Conservation (phyloP, 129 eudicot genomes). For the Lonicera japonica region DNA sequence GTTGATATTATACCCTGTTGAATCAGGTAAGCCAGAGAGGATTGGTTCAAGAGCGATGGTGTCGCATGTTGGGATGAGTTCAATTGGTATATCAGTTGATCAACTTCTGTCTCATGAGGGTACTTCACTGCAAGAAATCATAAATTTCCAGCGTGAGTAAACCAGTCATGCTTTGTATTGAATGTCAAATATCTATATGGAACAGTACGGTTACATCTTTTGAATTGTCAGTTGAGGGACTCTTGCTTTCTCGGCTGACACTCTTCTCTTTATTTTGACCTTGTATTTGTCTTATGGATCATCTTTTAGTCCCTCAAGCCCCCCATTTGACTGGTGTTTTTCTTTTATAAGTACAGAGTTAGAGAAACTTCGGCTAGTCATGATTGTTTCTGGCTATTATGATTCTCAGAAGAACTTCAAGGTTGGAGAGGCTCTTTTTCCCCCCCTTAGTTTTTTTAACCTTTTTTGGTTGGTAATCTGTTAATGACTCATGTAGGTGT, state of each 20-base stretch:
- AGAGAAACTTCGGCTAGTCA: conserved; percentile 50
- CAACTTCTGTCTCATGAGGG: conserved; percentile 50
- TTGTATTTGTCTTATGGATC: too few species aligned
- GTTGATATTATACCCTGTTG: neutral
- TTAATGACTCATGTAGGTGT: neutral
- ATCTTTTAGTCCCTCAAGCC: too few species aligned
- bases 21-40: conserved; percentile 37
- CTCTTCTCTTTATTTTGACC: too few species aligned
- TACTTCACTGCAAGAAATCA: conserved; percentile 44
- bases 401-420: conserved; percentile 46
- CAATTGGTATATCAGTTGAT: conserved; percentile 45
- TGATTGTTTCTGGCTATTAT: conserved; percentile 52
- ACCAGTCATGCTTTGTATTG: too few species aligned
- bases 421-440: conserved; percentile 32
- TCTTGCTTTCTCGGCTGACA: too few species aligned
- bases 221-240: too few species aligned
- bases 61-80: conserved; percentile 56
- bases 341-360: conserved; percentile 29
- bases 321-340: neutral
- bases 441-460: neutral
- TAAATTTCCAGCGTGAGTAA: conserved; percentile 56
- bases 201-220: too few species aligned
- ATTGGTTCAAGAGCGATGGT: conserved; percentile 29
- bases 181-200: too few species aligned
- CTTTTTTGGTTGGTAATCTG: neutral